phyloP scores from a whole-genome alignment of 2,329 filamentous ascomycete genomes.

The Talaromyces pinophilus region DNA sequence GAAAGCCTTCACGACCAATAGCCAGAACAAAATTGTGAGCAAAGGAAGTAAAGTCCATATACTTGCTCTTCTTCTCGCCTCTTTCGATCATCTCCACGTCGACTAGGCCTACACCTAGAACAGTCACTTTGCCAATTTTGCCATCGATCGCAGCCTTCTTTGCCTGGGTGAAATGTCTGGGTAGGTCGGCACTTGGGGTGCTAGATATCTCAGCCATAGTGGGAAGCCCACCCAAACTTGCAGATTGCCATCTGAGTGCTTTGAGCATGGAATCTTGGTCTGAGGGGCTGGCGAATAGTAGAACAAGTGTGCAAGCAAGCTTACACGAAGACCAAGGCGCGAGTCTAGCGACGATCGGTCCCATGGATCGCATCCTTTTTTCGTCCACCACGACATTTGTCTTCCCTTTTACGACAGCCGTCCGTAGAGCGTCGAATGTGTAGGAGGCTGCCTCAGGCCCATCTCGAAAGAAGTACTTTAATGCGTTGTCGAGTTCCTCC shows the following conservation, averaged over 20 bases:
- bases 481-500: background rate
- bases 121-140: background rate
- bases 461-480: background rate
- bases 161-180: background rate
- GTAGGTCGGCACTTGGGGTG: constrained; percentile 3
- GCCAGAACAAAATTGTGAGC: background rate
- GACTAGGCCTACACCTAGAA: background rate
- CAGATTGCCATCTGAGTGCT: background rate
- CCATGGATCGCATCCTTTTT: background rate
- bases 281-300: background rate
- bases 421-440: background rate
- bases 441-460: background rate
- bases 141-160: constrained; percentile 10
- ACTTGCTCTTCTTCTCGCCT: background rate
- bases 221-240: background rate
- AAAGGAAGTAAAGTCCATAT: constrained; percentile 4
- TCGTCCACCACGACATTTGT: background rate
- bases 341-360: background rate
- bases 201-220: background rate
- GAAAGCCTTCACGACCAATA: constrained; percentile 3
- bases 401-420: background rate
- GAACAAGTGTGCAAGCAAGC: background rate
- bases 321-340: background rate
- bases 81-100: constrained; percentile 3
- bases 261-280: background rate